Conservation (phyloP, 805 yeast genomes). For the Candida railenensis region DNA sequence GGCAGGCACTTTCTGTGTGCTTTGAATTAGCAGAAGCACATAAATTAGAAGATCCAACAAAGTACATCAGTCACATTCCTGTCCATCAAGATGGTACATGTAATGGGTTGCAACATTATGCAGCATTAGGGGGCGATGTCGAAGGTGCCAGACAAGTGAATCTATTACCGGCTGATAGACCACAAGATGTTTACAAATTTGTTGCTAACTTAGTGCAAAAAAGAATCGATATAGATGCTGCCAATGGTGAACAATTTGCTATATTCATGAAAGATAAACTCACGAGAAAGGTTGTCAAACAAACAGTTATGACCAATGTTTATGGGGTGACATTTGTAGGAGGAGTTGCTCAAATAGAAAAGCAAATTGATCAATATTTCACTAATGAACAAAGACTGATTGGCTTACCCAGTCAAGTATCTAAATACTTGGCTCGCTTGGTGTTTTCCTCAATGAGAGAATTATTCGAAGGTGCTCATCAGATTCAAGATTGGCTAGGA, state of each 20-base stretch:
- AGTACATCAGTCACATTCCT: constrained; percentile 68
- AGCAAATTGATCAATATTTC: constrained; percentile 64
- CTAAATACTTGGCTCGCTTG: constrained; percentile 66
- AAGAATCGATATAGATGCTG: constrained; percentile 54
- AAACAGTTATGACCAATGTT: constrained; percentile 97
- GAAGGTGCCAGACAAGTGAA: constrained; percentile 84
- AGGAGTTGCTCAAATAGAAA: constrained; percentile 84
- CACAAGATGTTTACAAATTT: constrained; percentile 73
- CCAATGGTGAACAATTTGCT: constrained; percentile 54
- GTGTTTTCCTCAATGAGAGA: constrained; percentile 85
- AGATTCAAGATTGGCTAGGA: constrained; percentile 95
- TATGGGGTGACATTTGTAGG: constrained; percentile 96
- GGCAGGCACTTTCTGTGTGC: constrained; percentile 77
- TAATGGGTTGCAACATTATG: constrained; percentile 83
- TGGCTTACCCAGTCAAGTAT: constrained; percentile 25
- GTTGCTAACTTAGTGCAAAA: constrained; percentile 65
- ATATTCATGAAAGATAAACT: constrained; percentile 57
- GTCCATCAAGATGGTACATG: constrained; percentile 88
- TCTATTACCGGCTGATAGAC: constrained; percentile 65
- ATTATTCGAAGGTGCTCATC: constrained; percentile 87
- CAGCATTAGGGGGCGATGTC: constrained; percentile 81
- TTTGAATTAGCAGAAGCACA: constrained; percentile 64
- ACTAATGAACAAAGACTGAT: constrained; percentile 36
- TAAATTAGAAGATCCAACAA: constrained; percentile 60
- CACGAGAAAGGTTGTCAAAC: constrained; percentile 87